Evolutionary conservation across 148 eudicot genomes (phyloP), one percentile per base, ranked within the genome.

Genomic region (Rhododendron simsii): DNA sequence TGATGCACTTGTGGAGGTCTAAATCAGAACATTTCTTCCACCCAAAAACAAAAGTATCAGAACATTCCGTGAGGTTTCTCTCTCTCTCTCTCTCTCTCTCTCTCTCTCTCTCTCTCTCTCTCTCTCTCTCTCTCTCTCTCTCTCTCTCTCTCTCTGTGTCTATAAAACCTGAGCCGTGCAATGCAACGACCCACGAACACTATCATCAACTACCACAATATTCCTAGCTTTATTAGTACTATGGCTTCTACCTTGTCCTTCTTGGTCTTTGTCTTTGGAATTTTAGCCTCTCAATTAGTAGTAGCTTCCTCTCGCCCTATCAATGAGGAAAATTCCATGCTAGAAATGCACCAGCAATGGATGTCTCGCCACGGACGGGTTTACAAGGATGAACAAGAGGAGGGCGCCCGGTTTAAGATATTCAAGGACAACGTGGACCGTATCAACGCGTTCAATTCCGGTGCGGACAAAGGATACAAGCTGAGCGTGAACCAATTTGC

Each of bases 341-440:
- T n/a, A 5, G 90, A 84, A 44, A 89, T 59, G 61, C 97, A 94
- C 85, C 91, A 92, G 77, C 87, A 88, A 37, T 94, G 97, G 95
- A 90, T 92, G 92, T 80, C 90, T 48, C 84, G 35, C 9, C 90
- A 93, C 78, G 98, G 94, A 77, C 92, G 93, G 1, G 87, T 89
- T 16, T 94, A 94, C 55, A 87, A 87, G 67, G 88, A 90, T 37
- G 84, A n/a, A 0, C 71, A 44, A n/a, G 94, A 94, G 89, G 91
- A 91, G 89, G 80, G 44, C 0, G 89, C 1, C 14, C 87, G 98
- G 20, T 90, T 87, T n/a, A 75, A 90, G 59, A 90, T 93, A 74
- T 94, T 93, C 59, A 90, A 80, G 50, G 88, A 90, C 41, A 94
- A 93, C 83, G 88, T 92, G 65, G 87, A 90, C 23, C 88, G 69